These are phyloP conservation scores for Passiflora organensis DNA, from an alignment of 345 rosid genomes.

Conservation along the genomic window DNA sequence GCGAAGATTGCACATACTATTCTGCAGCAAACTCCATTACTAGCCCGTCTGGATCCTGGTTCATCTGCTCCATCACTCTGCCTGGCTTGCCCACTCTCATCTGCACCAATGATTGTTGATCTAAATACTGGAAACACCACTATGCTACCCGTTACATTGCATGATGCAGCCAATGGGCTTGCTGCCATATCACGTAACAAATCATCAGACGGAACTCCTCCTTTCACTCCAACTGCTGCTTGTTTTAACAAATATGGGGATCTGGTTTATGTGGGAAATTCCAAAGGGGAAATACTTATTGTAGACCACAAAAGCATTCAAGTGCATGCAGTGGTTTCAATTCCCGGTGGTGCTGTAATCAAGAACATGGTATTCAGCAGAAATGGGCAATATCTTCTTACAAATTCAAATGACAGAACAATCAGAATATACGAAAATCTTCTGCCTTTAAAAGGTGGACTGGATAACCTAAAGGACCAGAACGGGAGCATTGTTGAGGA, in stretches of 20 bases:
- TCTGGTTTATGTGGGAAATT: conserved; percentile 88
- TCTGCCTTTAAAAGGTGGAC: conserved; percentile 66
- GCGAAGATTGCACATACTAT: conserved; percentile 54
- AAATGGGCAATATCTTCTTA: conserved; percentile 84
- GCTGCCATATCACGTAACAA: conserved; percentile 65
- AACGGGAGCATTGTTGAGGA: conserved; percentile 40
- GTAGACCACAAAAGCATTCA: conserved; percentile 61
- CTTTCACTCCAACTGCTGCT: conserved; percentile 81
- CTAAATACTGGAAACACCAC: conserved; percentile 58
- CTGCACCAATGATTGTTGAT: conserved; percentile 91
- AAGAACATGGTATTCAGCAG: conserved; percentile 86
- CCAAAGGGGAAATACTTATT: conserved; percentile 91
- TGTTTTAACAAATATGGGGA: conserved; percentile 95
- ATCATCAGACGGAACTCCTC: conserved; percentile 50
- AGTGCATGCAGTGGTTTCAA: conserved; percentile 63
- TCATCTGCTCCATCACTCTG: conserved; percentile 76
- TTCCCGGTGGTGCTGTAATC: conserved; percentile 64
- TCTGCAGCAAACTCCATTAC: conserved; percentile 74
- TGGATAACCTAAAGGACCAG: conserved; percentile 39
- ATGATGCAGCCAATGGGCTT: conserved; percentile 53
- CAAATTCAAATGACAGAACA: conserved; percentile 90
- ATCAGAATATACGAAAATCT: conserved; percentile 92
- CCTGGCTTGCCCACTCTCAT: conserved; percentile 85
- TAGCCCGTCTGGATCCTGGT: conserved; percentile 85
- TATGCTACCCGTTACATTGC: conserved; percentile 56